Conservation (phyloP, 345 rosid genomes). For the Hibiscus syriacus region DNA sequence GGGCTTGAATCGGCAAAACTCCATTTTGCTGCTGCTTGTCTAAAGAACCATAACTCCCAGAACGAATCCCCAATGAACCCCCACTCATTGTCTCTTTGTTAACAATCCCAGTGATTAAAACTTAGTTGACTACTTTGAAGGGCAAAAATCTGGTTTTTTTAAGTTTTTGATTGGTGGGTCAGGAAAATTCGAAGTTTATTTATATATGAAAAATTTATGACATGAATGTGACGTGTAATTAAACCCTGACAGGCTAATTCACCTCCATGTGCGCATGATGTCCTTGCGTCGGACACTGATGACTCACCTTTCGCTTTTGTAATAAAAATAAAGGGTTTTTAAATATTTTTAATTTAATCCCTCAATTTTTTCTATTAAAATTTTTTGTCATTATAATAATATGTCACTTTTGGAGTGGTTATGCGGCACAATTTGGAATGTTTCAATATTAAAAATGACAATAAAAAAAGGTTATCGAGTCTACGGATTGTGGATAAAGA, state of each 20-base stretch:
- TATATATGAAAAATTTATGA: constrained; percentile 2
- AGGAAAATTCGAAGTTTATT: neutral
- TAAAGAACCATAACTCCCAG: constrained; percentile 74
- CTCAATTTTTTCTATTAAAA: too few species aligned
- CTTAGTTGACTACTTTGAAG: too few species aligned
- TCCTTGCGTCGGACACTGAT: constrained; percentile 13
- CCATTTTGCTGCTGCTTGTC: constrained; percentile 57
- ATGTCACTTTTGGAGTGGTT: too few species aligned
- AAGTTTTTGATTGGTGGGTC: too few species aligned
- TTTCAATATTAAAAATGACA: too few species aligned
- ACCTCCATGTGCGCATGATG: constrained; percentile 11
- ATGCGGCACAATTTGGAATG: too few species aligned
- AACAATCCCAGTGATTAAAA: constrained; percentile 6
- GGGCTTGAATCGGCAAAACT: constrained; percentile 36
- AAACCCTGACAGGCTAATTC: neutral
- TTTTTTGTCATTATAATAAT: too few species aligned
- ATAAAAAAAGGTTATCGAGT: too few species aligned
- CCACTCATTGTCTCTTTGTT: constrained; percentile 44
- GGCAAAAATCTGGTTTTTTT: constrained; percentile 13
- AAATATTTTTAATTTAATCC: too few species aligned
- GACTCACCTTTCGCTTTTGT: neutral
- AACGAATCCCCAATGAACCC: too few species aligned
- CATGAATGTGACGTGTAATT: neutral
- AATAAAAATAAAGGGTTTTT: neutral
- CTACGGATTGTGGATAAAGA: too few species aligned